phyloP scores from a whole-genome alignment of 176 grass and related monocot genomes.

The Tillandsia fasciculata region DNA sequence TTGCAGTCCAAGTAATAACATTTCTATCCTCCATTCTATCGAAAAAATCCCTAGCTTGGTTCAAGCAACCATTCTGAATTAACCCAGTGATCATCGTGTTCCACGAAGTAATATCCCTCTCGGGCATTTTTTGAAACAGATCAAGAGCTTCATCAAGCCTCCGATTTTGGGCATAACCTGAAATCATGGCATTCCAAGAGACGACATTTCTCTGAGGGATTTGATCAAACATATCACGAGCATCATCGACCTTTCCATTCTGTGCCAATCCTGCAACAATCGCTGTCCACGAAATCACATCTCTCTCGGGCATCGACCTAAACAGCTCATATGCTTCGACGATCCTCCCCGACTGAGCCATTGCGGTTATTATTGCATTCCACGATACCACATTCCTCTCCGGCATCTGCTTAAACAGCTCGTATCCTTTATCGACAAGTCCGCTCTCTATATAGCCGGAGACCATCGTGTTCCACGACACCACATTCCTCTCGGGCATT shows the following conservation, averaged over 20 bases:
- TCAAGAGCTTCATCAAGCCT: constrained; percentile 13
- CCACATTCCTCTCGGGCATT: constrained; percentile 18
- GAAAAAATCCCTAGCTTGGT: constrained; percentile 6
- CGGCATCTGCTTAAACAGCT: constrained; percentile 7
- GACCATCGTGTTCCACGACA: constrained; percentile 28
- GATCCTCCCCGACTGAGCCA: constrained; percentile 11
- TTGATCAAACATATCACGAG: constrained; percentile 5
- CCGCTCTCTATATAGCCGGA: constrained; percentile 9
- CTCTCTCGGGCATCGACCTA: constrained; percentile 13
- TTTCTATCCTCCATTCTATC: constrained; percentile 9
- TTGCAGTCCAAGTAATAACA: constrained; percentile 45
- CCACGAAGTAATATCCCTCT: constrained; percentile 21
- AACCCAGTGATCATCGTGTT: constrained; percentile 21
- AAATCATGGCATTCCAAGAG: constrained; percentile 30
- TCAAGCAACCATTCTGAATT: constrained; percentile 18
- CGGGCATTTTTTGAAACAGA: constrained; percentile 16
- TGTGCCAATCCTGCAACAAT: constrained; percentile 13
- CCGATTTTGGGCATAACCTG: constrained; percentile 20
- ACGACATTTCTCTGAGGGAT: constrained; percentile 22
- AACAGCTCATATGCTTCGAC: constrained; percentile 15
- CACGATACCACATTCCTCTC: constrained; percentile 21
- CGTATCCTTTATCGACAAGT: constrained; percentile 7
- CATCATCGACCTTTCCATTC: constrained; percentile 9
- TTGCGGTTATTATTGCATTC: constrained; percentile 13
- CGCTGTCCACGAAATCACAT: constrained; percentile 27